These are phyloP conservation scores for Aureobasidium namibiae DNA, from an alignment of 2,329 filamentous ascomycete genomes.

Conservation along the genomic window DNA sequence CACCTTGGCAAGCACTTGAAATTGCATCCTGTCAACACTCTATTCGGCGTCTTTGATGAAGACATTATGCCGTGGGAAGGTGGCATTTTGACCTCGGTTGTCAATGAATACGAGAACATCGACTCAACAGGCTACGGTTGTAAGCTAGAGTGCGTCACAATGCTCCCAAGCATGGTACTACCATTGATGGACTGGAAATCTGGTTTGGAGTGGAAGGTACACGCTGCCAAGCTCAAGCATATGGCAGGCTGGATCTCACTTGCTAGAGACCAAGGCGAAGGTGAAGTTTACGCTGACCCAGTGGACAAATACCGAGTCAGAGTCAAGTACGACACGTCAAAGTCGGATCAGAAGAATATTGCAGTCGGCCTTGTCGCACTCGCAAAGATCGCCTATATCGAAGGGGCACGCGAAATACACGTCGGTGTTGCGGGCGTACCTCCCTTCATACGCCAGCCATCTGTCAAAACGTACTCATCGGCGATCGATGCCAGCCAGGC, in stretches of 20 bases:
- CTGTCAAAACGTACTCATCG: slow-evolving; percentile 15
- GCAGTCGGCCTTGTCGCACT: slow-evolving; percentile 63
- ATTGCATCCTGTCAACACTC: slow-evolving; percentile 60
- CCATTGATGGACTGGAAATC: slow-evolving; percentile 57
- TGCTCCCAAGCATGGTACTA: slow-evolving; percentile 60
- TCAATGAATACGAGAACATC: slow-evolving; percentile 62
- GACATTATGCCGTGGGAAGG: slow-evolving; percentile 59
- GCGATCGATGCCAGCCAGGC: slow-evolving; percentile 15
- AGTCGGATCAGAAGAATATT: slow-evolving; percentile 63
- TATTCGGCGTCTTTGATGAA: slow-evolving; percentile 57
- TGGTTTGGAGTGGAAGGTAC: slow-evolving; percentile 64
- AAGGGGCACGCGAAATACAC: slow-evolving; percentile 74
- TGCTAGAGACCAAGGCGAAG: slow-evolving; percentile 66
- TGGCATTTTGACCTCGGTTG: slow-evolving; percentile 70
- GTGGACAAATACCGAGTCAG: slow-evolving; percentile 44
- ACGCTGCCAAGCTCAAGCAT: slow-evolving; percentile 58
- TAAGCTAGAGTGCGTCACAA: slow-evolving; percentile 70
- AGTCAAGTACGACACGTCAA: slow-evolving; percentile 62
- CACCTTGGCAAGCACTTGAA: slow-evolving; percentile 78
- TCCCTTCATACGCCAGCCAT: slow-evolving; percentile 49
- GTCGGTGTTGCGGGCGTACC: slow-evolving; percentile 53
- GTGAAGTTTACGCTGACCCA: slow-evolving; percentile 65
- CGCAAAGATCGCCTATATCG: slow-evolving; percentile 68
- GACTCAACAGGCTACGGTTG: slow-evolving; percentile 72
- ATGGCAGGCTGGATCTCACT: slow-evolving; percentile 67